phyloP scores from a whole-genome alignment of 2,329 filamentous ascomycete species.

The Blumeriella jaapii region DNA sequence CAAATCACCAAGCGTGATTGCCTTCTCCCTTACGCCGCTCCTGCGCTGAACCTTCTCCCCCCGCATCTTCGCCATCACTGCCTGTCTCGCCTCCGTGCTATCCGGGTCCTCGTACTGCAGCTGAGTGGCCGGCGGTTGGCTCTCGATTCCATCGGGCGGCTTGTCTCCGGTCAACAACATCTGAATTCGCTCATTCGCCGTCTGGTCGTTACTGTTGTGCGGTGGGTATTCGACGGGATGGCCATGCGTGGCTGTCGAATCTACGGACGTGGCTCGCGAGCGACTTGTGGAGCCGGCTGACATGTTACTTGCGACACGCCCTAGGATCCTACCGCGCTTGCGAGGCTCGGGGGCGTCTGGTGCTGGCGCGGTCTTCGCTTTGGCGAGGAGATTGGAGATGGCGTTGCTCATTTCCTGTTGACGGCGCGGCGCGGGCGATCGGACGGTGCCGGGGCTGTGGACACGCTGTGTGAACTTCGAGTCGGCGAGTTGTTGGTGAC shows the following conservation, averaged over 20 bases:
- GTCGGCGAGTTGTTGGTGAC: constrained; percentile 24
- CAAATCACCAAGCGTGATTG: constrained; percentile 8
- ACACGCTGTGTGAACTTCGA: constrained; percentile 13
- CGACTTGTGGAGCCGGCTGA: constrained; percentile 39
- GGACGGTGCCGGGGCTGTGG: constrained; percentile 15
- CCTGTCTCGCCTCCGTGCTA: constrained; percentile 20
- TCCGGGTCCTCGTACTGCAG: constrained; percentile 26
- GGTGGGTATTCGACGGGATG: constrained; percentile 21
- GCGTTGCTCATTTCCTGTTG: constrained; percentile 20
- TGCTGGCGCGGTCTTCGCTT: constrained; percentile 17
- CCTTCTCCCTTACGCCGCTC: constrained; percentile 13
- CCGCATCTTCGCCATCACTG: constrained; percentile 24
- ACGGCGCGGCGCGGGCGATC: constrained; percentile 11
- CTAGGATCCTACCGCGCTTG: constrained; percentile 33
- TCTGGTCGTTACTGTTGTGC: constrained; percentile 5
- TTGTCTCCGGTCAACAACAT: constrained; percentile 18
- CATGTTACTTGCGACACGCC: constrained; percentile 46
- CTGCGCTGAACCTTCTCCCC: constrained; percentile 21
- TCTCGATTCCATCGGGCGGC: constrained; percentile 10
- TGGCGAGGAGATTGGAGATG: constrained; percentile 25
- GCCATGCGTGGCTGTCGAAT: constrained; percentile 27
- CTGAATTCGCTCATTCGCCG: constrained; percentile 17
- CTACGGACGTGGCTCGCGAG: constrained; percentile 29
- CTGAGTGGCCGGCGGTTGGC: constrained; percentile 22
- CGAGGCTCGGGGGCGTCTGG: constrained; percentile 21